phyloP scores from a whole-genome alignment of 2,329 filamentous ascomycete genomes.

The Aspergillus sp. region DNA sequence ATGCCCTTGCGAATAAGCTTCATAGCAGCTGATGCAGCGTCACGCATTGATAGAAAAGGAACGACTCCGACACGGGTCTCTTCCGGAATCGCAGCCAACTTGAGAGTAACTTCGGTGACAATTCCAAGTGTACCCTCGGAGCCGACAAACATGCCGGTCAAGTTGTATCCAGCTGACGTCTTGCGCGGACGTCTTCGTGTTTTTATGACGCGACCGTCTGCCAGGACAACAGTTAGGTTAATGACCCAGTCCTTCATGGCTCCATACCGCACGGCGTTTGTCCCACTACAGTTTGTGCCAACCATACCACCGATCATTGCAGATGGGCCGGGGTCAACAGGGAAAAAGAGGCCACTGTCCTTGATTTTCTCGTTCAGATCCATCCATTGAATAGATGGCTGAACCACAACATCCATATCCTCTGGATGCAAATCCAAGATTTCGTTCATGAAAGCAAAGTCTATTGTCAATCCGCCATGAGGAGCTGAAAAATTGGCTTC shows the following conservation, averaged over 20 bases:
- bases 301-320: conserved; percentile 58
- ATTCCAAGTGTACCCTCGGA: conserved; percentile 68
- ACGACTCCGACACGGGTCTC: conserved; percentile 63
- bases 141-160: conserved; percentile 65
- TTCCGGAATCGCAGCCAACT: conserved; percentile 60
- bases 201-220: conserved; percentile 65
- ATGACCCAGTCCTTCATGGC: conserved; percentile 75
- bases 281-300: conserved; percentile 63
- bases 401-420: conserved; percentile 90
- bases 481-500: conserved; percentile 89
- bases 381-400: conserved; percentile 91
- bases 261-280: conserved; percentile 61
- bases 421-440: conserved; percentile 75
- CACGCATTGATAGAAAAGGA: conserved; percentile 54
- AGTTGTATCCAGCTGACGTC: conserved; percentile 66
- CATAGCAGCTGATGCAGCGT: conserved; percentile 61
- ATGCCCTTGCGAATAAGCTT: conserved; percentile 61
- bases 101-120: conserved; percentile 66
- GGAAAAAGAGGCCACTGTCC: conserved; percentile 78
- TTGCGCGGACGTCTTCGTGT: conserved; percentile 64
- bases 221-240: conserved; percentile 65
- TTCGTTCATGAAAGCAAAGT: conserved; percentile 83
- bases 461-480: conserved; percentile 80
- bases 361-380: conserved; percentile 73
- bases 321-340: conserved; percentile 75